Base-by-base conservation (phyloP, 352 stramenopile species). In the Pseudoperonospora humuli region DNA sequence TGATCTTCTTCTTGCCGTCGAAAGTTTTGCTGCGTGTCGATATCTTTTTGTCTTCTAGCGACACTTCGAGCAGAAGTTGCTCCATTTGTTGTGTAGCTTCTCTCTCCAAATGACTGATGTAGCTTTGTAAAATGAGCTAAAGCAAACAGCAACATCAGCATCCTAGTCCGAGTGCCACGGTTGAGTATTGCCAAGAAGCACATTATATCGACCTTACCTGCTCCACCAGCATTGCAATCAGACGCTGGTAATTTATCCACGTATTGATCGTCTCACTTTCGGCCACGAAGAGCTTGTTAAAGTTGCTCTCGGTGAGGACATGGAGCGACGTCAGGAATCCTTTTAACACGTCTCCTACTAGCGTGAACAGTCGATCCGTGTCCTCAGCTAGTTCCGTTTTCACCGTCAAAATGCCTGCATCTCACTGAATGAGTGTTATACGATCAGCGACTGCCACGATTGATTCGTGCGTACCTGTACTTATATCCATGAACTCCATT, bases 401-500 rank as follows among this genome's bases (percentile, higher is more conserved):
- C 39, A 92, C 75, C 3, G 80, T 92, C 39, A 92, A 40, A 52
- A 92, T 88, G 25, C 73, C 73, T 79, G 14, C n/a, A 43, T 23
- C 7, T 32, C 3, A 37, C n/a, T 34, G 18, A 36, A 26, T 9
- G 14, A 43, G 19, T 10, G 41, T n/a, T n/a, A n/a, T 48, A 15
- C 59, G 18, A 32, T 17, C 10, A 32, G 10, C 9, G n/a, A 32
- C 26, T 13, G 10, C 5, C 20, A 26, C 7, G 28, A 3, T 19
- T 18, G 15, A 26, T 2, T 6, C 3, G 10, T 47, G 3, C 41
- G 8, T 54, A 74, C 75, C 75, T 29, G 80, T 92, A 44, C 73
- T 71, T 38, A 92, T 80, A 54, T 92, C 76, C 80, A 92, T 89
- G 39, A 92, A 92, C 53, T 92, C 80, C 80, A 92, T 92, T 9